phyloP scores from a whole-genome alignment of 257 asterid species.

The Fraxinus quadrangulata region DNA sequence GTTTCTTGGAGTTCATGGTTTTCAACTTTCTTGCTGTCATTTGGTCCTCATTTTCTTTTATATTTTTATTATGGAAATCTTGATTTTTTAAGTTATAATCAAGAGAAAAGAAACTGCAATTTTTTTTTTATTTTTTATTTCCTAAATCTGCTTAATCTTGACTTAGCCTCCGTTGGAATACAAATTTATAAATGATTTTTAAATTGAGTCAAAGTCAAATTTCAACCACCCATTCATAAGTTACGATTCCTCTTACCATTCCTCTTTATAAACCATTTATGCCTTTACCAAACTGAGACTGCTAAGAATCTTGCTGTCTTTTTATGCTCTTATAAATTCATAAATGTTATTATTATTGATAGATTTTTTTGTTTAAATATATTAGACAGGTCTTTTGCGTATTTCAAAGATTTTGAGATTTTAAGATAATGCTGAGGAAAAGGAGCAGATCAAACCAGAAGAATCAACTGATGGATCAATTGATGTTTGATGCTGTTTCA shows the following conservation, averaged over 20 bases:
- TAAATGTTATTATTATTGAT: constrained; percentile 21
- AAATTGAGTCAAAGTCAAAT: no score
- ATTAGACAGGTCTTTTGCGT: constrained; percentile 17
- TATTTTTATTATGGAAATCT: no score
- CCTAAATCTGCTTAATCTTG: constrained; percentile 12
- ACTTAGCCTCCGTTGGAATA: neutral
- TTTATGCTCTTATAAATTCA: constrained; percentile 14
- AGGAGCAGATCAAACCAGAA: constrained; percentile 72
- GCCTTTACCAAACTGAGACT: neutral
- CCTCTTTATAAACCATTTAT: no score
- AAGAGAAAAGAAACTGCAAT: neutral
- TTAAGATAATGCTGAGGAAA: constrained; percentile 65
- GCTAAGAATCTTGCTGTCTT: neutral
- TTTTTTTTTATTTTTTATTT: neutral
- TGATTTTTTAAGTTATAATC: neutral
- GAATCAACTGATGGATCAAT: constrained; percentile 60
- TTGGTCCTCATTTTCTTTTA: neutral
- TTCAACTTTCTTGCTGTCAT: constrained; percentile 4
- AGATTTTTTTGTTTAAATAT: constrained; percentile 33
- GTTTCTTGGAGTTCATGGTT: constrained; percentile 32
- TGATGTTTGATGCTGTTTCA: constrained; percentile 49
- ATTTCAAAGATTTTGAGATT: constrained; percentile 25
- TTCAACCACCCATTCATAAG: neutral
- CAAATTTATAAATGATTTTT: no score
- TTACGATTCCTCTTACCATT: no score